A percentile compares a stretch with the other conserved stretches of the same genome.
Conservation (phyloP, 768 basidiomycete genomes). For the Tulasnella sp. region DNA sequence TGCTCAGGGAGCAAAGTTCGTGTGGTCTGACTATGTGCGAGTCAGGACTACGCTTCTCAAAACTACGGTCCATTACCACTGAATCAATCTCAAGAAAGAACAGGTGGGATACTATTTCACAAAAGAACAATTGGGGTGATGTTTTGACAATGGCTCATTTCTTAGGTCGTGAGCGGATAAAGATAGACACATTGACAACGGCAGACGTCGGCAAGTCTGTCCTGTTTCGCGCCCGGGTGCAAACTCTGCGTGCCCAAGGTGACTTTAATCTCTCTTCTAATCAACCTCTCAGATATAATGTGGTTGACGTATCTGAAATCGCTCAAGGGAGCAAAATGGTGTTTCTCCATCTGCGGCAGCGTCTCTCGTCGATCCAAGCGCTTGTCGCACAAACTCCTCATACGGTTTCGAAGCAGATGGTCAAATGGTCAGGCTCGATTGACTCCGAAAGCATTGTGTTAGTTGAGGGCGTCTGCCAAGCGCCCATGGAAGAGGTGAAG, state of each 20-base stretch:
- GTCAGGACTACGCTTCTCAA: constrained; percentile 60
- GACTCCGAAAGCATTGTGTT: constrained; percentile 84
- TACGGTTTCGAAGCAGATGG: constrained; percentile 91
- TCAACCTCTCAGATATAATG: background rate
- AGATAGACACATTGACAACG: constrained; percentile 53
- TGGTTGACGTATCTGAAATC: constrained; percentile 7
- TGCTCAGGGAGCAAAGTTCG: background rate
- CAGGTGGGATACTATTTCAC: constrained; percentile 24
- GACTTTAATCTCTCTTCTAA: background rate
- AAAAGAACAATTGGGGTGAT: background rate
- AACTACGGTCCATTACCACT: constrained; percentile 84
- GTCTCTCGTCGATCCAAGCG: constrained; percentile 76
- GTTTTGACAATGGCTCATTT: too few species aligned
- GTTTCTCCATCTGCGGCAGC: constrained; percentile 85
- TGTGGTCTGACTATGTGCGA: background rate
- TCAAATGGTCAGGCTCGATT: constrained; percentile 75
- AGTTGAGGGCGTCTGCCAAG: constrained; percentile 60
- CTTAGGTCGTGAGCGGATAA: constrained; percentile 40
- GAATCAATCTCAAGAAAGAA: constrained; percentile 79
- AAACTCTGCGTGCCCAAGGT: constrained; percentile 81
- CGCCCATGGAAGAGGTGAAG: constrained; percentile 76
- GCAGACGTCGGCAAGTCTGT: constrained; percentile 61
- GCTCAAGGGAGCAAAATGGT: constrained; percentile 75
- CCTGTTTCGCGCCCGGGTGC: constrained; percentile 78
- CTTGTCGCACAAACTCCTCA: constrained; percentile 59